These are phyloP conservation scores for Xylariaceae sp. DNA, from an alignment of 2,329 filamentous ascomycete species.

Conservation along the genomic window DNA sequence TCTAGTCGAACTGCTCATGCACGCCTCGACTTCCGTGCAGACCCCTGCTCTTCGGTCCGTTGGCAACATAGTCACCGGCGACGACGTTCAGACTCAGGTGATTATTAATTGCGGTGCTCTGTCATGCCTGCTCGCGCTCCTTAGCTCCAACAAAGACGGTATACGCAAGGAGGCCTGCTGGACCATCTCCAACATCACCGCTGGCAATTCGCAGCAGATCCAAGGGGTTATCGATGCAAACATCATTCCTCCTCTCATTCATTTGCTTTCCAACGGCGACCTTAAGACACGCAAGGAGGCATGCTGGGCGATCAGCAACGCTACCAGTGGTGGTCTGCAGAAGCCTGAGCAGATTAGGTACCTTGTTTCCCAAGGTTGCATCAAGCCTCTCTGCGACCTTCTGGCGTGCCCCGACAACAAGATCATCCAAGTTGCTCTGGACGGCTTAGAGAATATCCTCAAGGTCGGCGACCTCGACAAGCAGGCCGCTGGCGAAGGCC, in stretches of 20 bases:
- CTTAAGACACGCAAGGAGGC: slow-evolving; percentile 99
- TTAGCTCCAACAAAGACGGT: slow-evolving; percentile 96
- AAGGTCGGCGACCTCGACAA: slow-evolving; percentile 99
- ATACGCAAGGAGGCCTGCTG: slow-evolving; percentile 99
- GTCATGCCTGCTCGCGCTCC: slow-evolving; percentile 83
- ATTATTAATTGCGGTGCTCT: slow-evolving; percentile 98
- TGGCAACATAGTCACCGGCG: slow-evolving; percentile 97
- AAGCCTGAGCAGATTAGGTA: slow-evolving; percentile 99
- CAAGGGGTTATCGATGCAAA: slow-evolving; percentile 95
- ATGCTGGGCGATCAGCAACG: slow-evolving; percentile 99
- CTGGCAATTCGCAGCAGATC: slow-evolving; percentile 96
- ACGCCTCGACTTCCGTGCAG: slow-evolving; percentile 96
- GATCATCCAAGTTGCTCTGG: slow-evolving; percentile 98
- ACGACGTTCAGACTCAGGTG: slow-evolving; percentile 97
- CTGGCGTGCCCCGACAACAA: slow-evolving; percentile 98
- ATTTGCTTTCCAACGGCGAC: slow-evolving; percentile 92
- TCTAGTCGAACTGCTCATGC: slow-evolving; percentile 95
- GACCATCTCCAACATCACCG: slow-evolving; percentile 99
- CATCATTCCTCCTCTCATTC: slow-evolving; percentile 94
- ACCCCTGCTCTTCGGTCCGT: slow-evolving; percentile 95
- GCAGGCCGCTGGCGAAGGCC: slow-evolving; percentile 73
- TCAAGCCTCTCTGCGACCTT: slow-evolving; percentile 94
- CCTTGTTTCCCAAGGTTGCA: slow-evolving; percentile 88
- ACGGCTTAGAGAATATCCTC: slow-evolving; percentile 97
- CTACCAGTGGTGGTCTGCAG: slow-evolving; percentile 93